Percentiles rank a stretch among this genome's conserved stretches.
Evolutionary conservation across 805 yeast genomes (phyloP).

Genomic region (Saccharomycopsis sp.): DNA sequence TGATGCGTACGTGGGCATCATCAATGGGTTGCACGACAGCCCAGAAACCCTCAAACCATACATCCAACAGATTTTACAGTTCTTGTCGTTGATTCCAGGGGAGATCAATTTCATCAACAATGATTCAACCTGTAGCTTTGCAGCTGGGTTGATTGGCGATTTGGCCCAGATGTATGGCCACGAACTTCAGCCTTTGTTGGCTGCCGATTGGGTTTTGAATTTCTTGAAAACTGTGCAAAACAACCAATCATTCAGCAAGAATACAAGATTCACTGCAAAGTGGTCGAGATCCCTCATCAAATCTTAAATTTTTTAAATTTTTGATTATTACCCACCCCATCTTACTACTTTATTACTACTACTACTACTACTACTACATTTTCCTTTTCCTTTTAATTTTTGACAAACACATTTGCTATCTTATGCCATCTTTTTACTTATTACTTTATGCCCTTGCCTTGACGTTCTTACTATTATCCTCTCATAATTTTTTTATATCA

Average conservation of each 20-base stretch:
- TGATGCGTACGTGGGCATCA: conserved; percentile 92
- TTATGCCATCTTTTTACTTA: no score
- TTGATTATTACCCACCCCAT: no score
- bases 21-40: conserved; percentile 71
- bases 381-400: no score
- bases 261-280: conserved; percentile 84
- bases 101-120: conserved; percentile 52
- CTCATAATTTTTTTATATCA: no score
- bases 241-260: conserved; percentile 48
- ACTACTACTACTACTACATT: no score
- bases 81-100: conserved; percentile 48
- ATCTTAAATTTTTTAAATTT: no score
- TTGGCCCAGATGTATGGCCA: conserved; percentile 76
- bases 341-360: no score
- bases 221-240: conserved; percentile 67
- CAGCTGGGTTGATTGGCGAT: conserved; percentile 90
- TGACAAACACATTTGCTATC: no score
- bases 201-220: conserved; percentile 70
- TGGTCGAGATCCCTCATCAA: no score
- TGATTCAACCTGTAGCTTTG: conserved; percentile 70
- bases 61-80: conserved; percentile 60
- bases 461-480: no score
- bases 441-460: no score
- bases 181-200: conserved; percentile 54
- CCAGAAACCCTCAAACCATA: conserved; percentile 60